Base-by-base conservation (phyloP, 2,329 filamentous ascomycete species). In the Fusarium tricinctum region DNA sequence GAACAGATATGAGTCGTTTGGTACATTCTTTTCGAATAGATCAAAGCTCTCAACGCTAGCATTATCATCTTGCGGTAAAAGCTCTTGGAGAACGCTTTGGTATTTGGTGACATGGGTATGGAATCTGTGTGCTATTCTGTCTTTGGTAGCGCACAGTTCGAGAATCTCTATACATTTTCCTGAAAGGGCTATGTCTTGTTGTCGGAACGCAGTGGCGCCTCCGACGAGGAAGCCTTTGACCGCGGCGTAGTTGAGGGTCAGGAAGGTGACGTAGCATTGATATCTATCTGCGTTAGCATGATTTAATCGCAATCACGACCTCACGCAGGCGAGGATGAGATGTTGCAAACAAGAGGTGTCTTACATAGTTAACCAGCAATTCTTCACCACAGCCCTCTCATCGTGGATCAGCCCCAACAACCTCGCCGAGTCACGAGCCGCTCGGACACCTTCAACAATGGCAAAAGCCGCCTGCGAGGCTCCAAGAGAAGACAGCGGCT, bases 21-120 rank as follows among this genome's bases (percentile, higher is more conserved):
- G 2, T 2, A 4, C 3, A 0, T 10, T 2, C 17, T 17, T n/a
- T 2, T 19, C 22, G 8, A 17, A 13, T 0, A 8, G 7, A 8
- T 8, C 33, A 7, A 2, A 15, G 15, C 32, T 19, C 8, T 23
- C 14, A 8, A 1, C 1, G 2, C 3, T n/a, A 6, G 10, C 2
- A 8, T 22, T 2, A 12, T 8, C 4, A 2, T 7, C 1, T 8
- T 22, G 15, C n/a, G 46, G 46, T 0, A 52, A 2, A 0, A 43
- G 5, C 0, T 8, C 8, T 5, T 6, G 26, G 1, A 57, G 30
- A 0, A 5, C 6, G 3, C 6, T 9, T 3, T 13, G 20, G 0
- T 52, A 52, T 20, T 7, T 9, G 0, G 17, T 15, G 0, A 57
- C 1, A 0, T 28, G 38, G 2, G n/a, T 13, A 2, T 57, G 2